These are phyloP conservation scores for Musa schizocarpa DNA, from an alignment of 176 grass and related monocot species.

Conservation along the genomic window DNA sequence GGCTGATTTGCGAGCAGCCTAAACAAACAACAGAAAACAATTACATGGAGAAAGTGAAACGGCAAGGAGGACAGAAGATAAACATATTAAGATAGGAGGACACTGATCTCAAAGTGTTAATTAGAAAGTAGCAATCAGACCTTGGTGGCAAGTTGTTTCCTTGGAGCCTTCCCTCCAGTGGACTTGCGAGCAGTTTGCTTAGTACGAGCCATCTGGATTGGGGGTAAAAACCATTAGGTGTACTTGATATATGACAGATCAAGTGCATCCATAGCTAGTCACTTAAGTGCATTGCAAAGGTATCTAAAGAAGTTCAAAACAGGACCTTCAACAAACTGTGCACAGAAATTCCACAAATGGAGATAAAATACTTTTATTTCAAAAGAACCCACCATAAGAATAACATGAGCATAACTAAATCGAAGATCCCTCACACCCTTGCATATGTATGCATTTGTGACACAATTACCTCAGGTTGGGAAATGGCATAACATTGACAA, in stretches of 20 bases:
- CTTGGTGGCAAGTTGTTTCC: conserved; percentile 11
- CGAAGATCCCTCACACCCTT: too few species aligned
- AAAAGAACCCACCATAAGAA: too few species aligned
- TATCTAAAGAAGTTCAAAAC: too few species aligned
- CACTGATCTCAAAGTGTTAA: too few species aligned
- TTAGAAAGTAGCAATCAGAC: not conserved
- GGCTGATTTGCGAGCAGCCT: conserved; percentile 4
- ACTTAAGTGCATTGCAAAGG: too few species aligned
- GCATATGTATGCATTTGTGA: too few species aligned
- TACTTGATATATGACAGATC: not conserved
- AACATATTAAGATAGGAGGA: not conserved
- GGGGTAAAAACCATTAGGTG: not conserved
- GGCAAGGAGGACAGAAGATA: not conserved
- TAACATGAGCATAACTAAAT: too few species aligned
- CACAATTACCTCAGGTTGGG: too few species aligned
- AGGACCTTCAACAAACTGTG: too few species aligned
- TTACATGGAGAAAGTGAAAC: not conserved
- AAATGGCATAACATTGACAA: too few species aligned
- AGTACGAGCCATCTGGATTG: not conserved
- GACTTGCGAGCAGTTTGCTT: conserved; percentile 16
- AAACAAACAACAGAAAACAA: not conserved
- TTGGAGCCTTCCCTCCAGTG: conserved; percentile 5
- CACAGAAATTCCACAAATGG: too few species aligned
- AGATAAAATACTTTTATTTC: too few species aligned
- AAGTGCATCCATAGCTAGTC: not conserved